Evolutionary conservation across 495 filamentous ascomycete species (phyloP), one percentile per base, ranked within the genome.

Genomic region (Daldinia grandis): DNA sequence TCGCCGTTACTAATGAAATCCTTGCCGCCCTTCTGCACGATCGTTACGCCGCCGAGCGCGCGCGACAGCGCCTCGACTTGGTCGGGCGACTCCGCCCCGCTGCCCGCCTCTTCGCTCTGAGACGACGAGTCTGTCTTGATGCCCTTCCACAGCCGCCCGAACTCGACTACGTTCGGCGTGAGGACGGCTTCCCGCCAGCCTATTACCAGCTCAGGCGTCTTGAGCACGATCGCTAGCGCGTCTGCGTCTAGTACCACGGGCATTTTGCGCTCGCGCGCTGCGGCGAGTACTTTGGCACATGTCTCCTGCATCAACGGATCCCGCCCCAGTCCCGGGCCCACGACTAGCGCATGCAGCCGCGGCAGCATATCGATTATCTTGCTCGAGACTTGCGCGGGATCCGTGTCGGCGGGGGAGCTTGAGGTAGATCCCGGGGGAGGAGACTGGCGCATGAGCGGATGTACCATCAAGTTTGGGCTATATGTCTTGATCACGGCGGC

Each of bases 401-500:
- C 81, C 14, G 84, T 83, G 73, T 87, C 84, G 44, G 58, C 79
- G 35, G 60, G 35, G 14, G 69, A 65, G 14, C 73, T 19, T 17
- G 80, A 69, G 67, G 81, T 77, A 12, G 86, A 81, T 38, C 24
- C 21, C 5, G 79, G 69, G 2, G 72, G 14, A 28, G 81, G 78
- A 6, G 87, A 84, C 80, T 94, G 93, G 33, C 94, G 93, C 86
- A 99, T 94, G 55, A 97, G 85, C 2, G 95, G 96, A 77, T 98
- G 96, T 14, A 99, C 96, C 96, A 99, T 98, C 14, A 99, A 83
- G 81, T 98, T 98, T 9, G 95, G 95, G 37, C 96, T 98, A 84
- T 98, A 99, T 15, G 92, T 89, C 84, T 99, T 99, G 76, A 99
- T 96, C 49, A 98, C 95, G 78, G 87, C 84, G 64, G 90, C 92